Conservation (phyloP, 306 rosid species). For the Aeschynomene evenia region DNA sequence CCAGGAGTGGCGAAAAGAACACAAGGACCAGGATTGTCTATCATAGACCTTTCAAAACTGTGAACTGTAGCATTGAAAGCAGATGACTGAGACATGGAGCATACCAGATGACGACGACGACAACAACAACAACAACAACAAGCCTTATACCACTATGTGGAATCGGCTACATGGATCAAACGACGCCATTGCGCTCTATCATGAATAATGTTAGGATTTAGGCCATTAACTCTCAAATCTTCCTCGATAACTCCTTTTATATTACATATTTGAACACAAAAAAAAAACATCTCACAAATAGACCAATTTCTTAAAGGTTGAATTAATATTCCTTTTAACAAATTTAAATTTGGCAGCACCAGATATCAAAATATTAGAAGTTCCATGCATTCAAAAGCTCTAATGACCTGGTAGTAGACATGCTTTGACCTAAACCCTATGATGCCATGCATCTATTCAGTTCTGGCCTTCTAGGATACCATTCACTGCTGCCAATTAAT, state of each 20-base stretch:
- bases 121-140: too few relatives aligned
- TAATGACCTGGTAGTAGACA: neutral
- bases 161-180: too few relatives aligned
- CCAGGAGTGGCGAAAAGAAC: conserved; percentile 99
- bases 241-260: too few relatives aligned
- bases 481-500: neutral
- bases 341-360: neutral
- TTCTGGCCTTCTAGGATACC: neutral
- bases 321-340: neutral
- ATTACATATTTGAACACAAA: neutral
- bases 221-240: too few relatives aligned
- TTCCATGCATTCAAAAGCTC: neutral
- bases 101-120: conserved; percentile 20
- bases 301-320: neutral
- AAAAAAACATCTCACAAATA: neutral
- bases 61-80: conserved; percentile 61
- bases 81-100: conserved; percentile 25
- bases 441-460: neutral
- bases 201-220: too few relatives aligned
- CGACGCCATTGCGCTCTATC: too few relatives aligned
- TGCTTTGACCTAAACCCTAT: neutral
- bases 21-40: conserved; percentile 88
- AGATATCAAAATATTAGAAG: neutral
- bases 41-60: conserved; percentile 78
- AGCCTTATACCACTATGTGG: too few relatives aligned